Evolutionary conservation across 768 basidiomycete species (phyloP).

Genomic region (Kwoniella newhampshirensis): DNA sequence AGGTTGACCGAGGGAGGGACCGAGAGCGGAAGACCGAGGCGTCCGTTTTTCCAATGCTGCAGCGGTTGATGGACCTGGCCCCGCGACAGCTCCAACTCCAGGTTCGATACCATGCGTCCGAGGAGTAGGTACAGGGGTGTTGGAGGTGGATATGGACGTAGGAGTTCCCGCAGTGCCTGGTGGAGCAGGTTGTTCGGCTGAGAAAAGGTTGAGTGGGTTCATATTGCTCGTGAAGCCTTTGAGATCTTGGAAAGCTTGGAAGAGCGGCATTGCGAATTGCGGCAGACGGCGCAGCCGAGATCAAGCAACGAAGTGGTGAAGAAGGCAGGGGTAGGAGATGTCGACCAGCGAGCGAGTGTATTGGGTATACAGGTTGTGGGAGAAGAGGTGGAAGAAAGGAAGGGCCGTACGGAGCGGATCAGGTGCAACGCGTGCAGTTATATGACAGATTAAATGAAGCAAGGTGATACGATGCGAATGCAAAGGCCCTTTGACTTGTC

Average conservation of each 20-base stretch:
- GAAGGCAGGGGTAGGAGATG: not conserved
- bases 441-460: no score
- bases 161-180: not conserved
- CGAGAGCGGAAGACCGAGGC: not conserved
- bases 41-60: not conserved
- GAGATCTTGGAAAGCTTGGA: conserved; percentile 30
- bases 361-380: not conserved
- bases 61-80: conserved; percentile 31
- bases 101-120: no score
- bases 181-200: conserved; percentile 8
- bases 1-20: conserved; percentile 2
- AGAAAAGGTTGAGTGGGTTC: conserved; percentile 38
- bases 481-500: no score
- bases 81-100: conserved; percentile 18
- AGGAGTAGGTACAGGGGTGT: conserved; percentile 10
- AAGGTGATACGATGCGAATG: no score
- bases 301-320: not conserved
- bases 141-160: not conserved
- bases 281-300: no score
- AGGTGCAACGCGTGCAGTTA: not conserved
- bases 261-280: conserved; percentile 12
- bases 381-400: not conserved
- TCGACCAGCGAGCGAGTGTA: not conserved
- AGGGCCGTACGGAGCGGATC: not conserved
- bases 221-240: conserved; percentile 21